Evolutionary conservation across 768 basidiomycete species (phyloP), one percentile per base, ranked within the genome.

Genomic region (Boletus subparvulus): DNA sequence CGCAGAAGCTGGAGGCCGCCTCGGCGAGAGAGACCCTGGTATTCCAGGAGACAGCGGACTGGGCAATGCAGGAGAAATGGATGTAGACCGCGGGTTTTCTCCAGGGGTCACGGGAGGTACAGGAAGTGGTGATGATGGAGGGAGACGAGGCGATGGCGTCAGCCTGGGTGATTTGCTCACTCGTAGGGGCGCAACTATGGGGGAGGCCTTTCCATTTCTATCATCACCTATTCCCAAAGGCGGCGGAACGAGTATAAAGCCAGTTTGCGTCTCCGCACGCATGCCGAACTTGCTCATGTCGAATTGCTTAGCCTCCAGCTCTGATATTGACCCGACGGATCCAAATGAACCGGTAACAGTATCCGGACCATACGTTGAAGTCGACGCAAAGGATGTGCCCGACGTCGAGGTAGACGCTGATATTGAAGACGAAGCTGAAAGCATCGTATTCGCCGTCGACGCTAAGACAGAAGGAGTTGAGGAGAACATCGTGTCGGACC

Each of bases 141-240:
- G 54, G 33, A 54, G 32, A 46, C 60, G 42, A 45, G 63, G 53
- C 8, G 61, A 69, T 4, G 61, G 56, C 3, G 65, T 33, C 26
- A 59, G 45, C n/a, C 59, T 61, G 12, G 70, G 68, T 1, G 64
- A 59, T 59, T 73, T 72, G 50, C 54, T 55, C 19, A 72, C 35
- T 12, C 70, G 63, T 0, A 72, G 46, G 0, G 70, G 70, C 9
- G 72, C 67, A 3, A 71, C 59, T 0, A 35, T 30, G 0, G 69
- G 48, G 1, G 65, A 58, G 2, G 48, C 40, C 19, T 46, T 1
- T 8, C 41, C 39, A 26, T 32, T 56, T 16, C 36, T 51, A 10
- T 42, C 19, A 17, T 49, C 44, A 17, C 66, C 67, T 3, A 70
- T 54, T 21, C 28, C 58, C 59, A 70, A 40, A 10, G 68, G 68